Evolutionary conservation across 2,329 filamentous ascomycete genomes (phyloP).

Genomic region (Pyricularia sp.): DNA sequence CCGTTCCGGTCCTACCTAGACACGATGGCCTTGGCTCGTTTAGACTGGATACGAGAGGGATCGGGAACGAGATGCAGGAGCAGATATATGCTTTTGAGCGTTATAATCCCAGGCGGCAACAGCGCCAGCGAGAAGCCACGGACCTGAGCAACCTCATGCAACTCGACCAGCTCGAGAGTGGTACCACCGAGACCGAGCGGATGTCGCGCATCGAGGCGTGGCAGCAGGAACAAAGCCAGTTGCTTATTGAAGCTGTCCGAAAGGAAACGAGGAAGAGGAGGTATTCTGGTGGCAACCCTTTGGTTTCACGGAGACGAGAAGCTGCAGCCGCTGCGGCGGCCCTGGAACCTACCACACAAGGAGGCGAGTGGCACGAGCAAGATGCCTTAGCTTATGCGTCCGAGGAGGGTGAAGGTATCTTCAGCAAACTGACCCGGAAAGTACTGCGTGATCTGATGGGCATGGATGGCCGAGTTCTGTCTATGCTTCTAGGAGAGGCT

Average conservation of each 20-base stretch:
- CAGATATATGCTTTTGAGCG: slow-evolving; percentile 82
- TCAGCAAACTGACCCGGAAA: slow-evolving; percentile 69
- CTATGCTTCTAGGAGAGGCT: slow-evolving; percentile 75
- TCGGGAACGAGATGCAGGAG: slow-evolving; percentile 52
- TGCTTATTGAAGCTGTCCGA: slow-evolving; percentile 79
- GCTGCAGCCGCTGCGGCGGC: slow-evolving; percentile 9
- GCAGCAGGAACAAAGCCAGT: slow-evolving; percentile 79
- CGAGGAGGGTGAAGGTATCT: slow-evolving; percentile 53
- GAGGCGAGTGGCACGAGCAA: slow-evolving; percentile 36
- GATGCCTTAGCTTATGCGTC: slow-evolving; percentile 22
- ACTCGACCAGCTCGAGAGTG: slow-evolving; percentile 31
- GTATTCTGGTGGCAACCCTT: slow-evolving; percentile 18
- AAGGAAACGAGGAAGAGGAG: slow-evolving; percentile 63
- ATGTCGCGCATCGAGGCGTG: slow-evolving; percentile 80
- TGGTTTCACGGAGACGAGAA: background rate
- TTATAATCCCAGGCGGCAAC: slow-evolving; percentile 60
- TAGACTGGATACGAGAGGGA: slow-evolving; percentile 28
- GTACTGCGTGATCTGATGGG: slow-evolving; percentile 85
- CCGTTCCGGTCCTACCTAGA: slow-evolving; percentile 63
- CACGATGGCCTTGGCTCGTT: slow-evolving; percentile 92
- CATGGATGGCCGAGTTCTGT: slow-evolving; percentile 73
- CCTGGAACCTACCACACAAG: slow-evolving; percentile 10
- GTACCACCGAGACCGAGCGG: slow-evolving; percentile 51
- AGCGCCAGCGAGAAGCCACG: slow-evolving; percentile 37
- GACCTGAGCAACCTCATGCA: slow-evolving; percentile 29